Conservation (phyloP, 768 basidiomycete genomes). For the Melanogaster broomeanus region DNA sequence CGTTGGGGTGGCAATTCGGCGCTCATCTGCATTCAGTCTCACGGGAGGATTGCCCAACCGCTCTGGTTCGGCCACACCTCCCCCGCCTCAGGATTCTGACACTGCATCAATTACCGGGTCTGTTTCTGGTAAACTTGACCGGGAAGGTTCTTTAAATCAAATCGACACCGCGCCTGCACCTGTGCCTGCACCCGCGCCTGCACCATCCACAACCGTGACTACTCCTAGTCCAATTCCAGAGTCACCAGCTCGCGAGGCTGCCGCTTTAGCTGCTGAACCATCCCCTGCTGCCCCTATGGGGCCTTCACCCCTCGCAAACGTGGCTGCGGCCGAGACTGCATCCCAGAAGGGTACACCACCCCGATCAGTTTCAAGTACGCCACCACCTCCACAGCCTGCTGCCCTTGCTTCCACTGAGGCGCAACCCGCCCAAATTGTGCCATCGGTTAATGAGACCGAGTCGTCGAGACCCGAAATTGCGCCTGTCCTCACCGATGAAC, state of each 20-base stretch:
- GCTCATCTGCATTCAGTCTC: slow-evolving; percentile 56
- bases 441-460: slow-evolving; percentile 11
- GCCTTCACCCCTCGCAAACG: slow-evolving; percentile 45
- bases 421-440: slow-evolving; percentile 2
- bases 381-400: slow-evolving; percentile 17
- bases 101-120: slow-evolving; percentile 27
- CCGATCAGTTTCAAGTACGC: slow-evolving; percentile 21
- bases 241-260: slow-evolving; percentile 62
- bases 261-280: slow-evolving; percentile 36
- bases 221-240: slow-evolving; percentile 70
- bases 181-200: too few relatives aligned
- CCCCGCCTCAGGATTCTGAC: slow-evolving; percentile 28
- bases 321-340: slow-evolving; percentile 17
- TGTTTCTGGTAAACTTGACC: slow-evolving; percentile 29
- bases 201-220: slow-evolving; percentile 16
- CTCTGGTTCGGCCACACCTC: slow-evolving; percentile 23
- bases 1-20: slow-evolving; percentile 60
- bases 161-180: slow-evolving; percentile 36
- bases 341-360: slow-evolving; percentile 18
- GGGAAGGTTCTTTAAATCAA: slow-evolving; percentile 31
- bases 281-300: slow-evolving; percentile 27
- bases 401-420: slow-evolving; percentile 5
- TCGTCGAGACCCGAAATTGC: slow-evolving; percentile 40
- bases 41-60: slow-evolving; percentile 34
- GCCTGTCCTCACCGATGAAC: slow-evolving; percentile 51